These are phyloP conservation scores for Fusarium duplospermum DNA, from an alignment of 2,329 filamentous ascomycete genomes.

Conservation along the genomic window DNA sequence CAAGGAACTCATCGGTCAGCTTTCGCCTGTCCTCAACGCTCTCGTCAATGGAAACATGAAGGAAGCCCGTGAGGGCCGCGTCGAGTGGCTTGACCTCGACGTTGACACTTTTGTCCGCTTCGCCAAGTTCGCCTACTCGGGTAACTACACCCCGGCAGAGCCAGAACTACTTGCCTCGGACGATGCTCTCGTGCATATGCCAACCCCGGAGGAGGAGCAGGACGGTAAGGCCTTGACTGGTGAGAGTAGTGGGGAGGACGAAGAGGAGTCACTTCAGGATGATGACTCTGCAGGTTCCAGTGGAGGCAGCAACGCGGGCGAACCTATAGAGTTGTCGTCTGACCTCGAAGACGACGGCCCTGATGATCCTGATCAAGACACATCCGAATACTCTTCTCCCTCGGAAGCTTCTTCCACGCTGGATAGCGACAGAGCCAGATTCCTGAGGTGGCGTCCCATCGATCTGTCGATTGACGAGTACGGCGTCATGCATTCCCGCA, in stretches of 20 bases:
- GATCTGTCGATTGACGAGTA: background rate
- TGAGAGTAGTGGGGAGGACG: background rate
- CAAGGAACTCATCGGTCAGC: conserved; percentile 35
- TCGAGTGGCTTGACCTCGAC: conserved; percentile 41
- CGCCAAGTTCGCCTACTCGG: conserved; percentile 41
- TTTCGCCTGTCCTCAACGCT: conserved; percentile 37
- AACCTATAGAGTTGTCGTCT: background rate
- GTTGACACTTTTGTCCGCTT: conserved; percentile 45
- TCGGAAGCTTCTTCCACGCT: conserved; percentile 19
- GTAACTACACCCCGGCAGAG: conserved; percentile 37
- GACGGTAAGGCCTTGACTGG: background rate
- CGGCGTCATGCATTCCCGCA: background rate
- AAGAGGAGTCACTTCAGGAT: background rate
- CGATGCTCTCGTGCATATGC: background rate
- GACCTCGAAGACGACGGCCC: background rate
- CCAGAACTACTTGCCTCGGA: conserved; percentile 10
- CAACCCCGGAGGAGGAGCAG: background rate
- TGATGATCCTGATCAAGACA: background rate
- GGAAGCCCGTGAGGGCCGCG: conserved; percentile 39
- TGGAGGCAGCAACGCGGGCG: background rate
- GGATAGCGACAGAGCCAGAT: background rate
- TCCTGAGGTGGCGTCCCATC: background rate
- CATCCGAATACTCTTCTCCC: background rate
- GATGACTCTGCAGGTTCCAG: background rate
- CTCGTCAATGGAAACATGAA: conserved; percentile 43